Conservation (phyloP, 129 eudicot species). For the Silybum marianum region DNA sequence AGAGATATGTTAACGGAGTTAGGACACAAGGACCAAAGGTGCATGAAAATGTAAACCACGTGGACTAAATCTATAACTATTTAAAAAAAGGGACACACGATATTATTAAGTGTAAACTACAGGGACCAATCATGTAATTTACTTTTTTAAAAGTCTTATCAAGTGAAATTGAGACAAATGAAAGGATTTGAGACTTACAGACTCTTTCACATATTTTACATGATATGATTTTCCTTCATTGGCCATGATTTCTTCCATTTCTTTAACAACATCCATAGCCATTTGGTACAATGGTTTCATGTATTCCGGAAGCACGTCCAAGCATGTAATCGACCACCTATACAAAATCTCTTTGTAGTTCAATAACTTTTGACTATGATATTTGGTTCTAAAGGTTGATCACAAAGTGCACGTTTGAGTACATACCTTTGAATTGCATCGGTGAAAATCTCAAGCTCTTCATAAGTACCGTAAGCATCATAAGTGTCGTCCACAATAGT, state of each 20-base stretch:
- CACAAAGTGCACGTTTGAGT: too few species aligned
- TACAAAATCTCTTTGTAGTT: neutral
- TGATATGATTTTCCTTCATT: constrained; percentile 16
- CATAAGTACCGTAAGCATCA: constrained; percentile 41
- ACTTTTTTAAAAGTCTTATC: too few species aligned
- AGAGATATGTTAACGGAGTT: too few species aligned
- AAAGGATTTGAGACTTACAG: too few species aligned
- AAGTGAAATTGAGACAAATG: too few species aligned
- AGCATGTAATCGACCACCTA: constrained; percentile 30
- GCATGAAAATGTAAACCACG: too few species aligned
- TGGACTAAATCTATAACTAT: too few species aligned
- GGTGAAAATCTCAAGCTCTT: constrained; percentile 27
- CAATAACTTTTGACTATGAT: too few species aligned
- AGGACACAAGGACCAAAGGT: too few species aligned
- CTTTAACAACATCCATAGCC: constrained; percentile 4
- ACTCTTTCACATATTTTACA: neutral
- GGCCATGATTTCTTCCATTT: constrained; percentile 18
- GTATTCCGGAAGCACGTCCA: constrained; percentile 34
- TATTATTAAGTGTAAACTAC: too few species aligned
- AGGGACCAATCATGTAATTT: too few species aligned
- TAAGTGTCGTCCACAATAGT: constrained; percentile 39
- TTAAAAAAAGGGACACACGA: too few species aligned
- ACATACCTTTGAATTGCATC: constrained; percentile 35
- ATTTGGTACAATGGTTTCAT: constrained; percentile 13
- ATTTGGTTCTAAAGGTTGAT: neutral